Percentiles rank a stretch among this genome's conserved stretches.
These are phyloP conservation scores for Stagonosporopsis cucurbitacearum DNA, from an alignment of 2,329 filamentous ascomycete species.

Conservation along the genomic window DNA sequence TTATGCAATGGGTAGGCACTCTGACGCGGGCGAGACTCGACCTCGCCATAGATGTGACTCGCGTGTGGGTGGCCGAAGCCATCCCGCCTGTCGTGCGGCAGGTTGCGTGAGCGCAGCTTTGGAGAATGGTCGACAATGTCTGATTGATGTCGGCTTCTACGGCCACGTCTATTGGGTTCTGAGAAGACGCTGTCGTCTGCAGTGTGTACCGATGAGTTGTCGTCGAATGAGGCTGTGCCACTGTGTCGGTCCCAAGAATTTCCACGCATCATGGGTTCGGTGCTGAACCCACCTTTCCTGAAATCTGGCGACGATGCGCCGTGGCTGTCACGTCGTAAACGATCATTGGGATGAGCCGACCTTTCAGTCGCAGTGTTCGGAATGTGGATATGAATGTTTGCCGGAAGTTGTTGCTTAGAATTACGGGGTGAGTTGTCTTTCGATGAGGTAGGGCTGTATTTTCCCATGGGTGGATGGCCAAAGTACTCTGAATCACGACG, in stretches of 20 bases:
- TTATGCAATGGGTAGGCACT: conserved; percentile 9
- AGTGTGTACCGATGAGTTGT: conserved; percentile 28
- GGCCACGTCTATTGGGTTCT: conserved; percentile 13
- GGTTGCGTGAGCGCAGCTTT: conserved; percentile 1
- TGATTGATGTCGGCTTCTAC: neutral
- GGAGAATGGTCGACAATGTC: conserved; percentile 6
- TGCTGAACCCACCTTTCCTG: conserved; percentile 11
- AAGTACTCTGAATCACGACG: conserved; percentile 20
- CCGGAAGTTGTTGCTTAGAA: conserved; percentile 21
- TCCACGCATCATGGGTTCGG: conserved; percentile 27
- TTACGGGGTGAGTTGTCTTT: conserved; percentile 27
- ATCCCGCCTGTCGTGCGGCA: conserved; percentile 1
- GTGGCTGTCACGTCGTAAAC: conserved; percentile 17
- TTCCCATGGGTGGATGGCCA: conserved; percentile 26
- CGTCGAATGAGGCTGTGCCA: conserved; percentile 28
- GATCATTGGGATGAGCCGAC: conserved; percentile 14
- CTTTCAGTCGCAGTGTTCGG: conserved; percentile 22
- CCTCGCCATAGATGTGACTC: conserved; percentile 17
- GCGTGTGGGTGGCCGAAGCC: conserved; percentile 11
- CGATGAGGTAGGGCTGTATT: conserved; percentile 23
- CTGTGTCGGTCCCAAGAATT: conserved; percentile 31
- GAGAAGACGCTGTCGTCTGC: conserved; percentile 33
- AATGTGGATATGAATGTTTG: conserved; percentile 31
- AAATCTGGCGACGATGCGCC: conserved; percentile 16
- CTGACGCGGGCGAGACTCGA: conserved; percentile 4